Conservation (phyloP, 805 yeast species). For the Ogataea minuta region DNA sequence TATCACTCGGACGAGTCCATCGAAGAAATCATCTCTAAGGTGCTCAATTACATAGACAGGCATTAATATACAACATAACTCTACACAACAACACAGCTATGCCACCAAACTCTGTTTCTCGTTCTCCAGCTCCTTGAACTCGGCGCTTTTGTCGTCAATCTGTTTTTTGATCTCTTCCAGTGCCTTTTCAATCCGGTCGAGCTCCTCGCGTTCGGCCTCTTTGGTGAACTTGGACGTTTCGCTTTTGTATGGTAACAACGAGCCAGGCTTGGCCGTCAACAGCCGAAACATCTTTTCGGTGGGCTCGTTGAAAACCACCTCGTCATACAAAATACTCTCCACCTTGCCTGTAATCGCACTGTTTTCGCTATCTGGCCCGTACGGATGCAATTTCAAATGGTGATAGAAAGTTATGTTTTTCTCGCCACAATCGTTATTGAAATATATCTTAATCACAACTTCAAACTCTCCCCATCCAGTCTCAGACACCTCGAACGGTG, state of each 20-base stretch:
- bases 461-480: conserved; percentile 99
- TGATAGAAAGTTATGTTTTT: conserved; percentile 85
- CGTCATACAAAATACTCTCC: conserved; percentile 73
- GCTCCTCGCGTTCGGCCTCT: conserved; percentile 63
- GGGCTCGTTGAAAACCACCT: conserved; percentile 92
- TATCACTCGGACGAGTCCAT: conserved; percentile 19
- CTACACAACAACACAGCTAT: background rate
- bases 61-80: conserved; percentile 1
- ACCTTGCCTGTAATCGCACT: conserved; percentile 41
- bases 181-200: conserved; percentile 49
- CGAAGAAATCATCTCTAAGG: conserved; percentile 17
- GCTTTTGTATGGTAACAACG: conserved; percentile 42
- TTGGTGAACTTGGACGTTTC: conserved; percentile 31
- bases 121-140: conserved; percentile 30
- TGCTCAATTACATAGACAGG: conserved; percentile 15
- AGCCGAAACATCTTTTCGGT: conserved; percentile 83
- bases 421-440: conserved; percentile 83
- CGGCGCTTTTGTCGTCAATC: conserved; percentile 23
- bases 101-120: conserved; percentile 28
- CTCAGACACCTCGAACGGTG: conserved; percentile 94
- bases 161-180: conserved; percentile 29
- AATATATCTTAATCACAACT: conserved; percentile 80
- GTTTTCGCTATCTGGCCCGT: conserved; percentile 37
- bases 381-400: conserved; percentile 89
- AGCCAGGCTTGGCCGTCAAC: conserved; percentile 65